These are phyloP conservation scores for Suillus decipiens DNA, from an alignment of 768 basidiomycete species.

Conservation along the genomic window DNA sequence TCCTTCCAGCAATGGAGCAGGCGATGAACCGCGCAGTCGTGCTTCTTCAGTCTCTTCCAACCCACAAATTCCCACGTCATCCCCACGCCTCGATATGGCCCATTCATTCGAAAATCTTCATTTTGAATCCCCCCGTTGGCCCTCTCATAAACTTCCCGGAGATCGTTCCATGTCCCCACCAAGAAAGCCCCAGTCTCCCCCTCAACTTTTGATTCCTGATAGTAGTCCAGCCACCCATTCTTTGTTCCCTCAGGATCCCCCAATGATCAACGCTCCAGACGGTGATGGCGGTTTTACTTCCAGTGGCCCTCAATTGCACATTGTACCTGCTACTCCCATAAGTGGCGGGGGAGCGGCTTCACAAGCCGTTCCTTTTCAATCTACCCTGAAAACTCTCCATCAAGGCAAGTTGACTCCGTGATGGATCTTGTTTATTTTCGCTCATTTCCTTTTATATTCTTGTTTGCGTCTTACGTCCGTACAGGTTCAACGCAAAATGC, in stretches of 20 bases:
- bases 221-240: slow-evolving; percentile 41
- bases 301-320: slow-evolving; percentile 66
- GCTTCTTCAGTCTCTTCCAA: slow-evolving; percentile 73
- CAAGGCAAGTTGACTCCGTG: slow-evolving; percentile 48
- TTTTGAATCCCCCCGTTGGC: slow-evolving; percentile 68
- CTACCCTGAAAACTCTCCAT: slow-evolving; percentile 48
- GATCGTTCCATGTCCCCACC: slow-evolving; percentile 40
- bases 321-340: slow-evolving; percentile 83
- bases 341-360: slow-evolving; percentile 55
- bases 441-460: slow-evolving; percentile 29
- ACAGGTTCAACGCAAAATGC: slow-evolving; percentile 34
- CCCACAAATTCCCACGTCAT: slow-evolving; percentile 44
- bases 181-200: slow-evolving; percentile 67
- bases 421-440: slow-evolving; percentile 33
- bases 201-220: slow-evolving; percentile 59
- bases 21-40: slow-evolving; percentile 51
- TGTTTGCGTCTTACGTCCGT: slow-evolving; percentile 28
- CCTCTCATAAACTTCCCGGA: slow-evolving; percentile 45
- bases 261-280: slow-evolving; percentile 62
- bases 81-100: slow-evolving; percentile 59
- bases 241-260: slow-evolving; percentile 43
- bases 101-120: slow-evolving; percentile 60
- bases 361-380: slow-evolving; percentile 53
- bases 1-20: slow-evolving; percentile 59
- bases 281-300: slow-evolving; percentile 49